Evolutionary conservation across 106 monocot genomes (phyloP), one percentile per base, ranked within the genome.

Genomic region (Platanthera zijinensis): DNA sequence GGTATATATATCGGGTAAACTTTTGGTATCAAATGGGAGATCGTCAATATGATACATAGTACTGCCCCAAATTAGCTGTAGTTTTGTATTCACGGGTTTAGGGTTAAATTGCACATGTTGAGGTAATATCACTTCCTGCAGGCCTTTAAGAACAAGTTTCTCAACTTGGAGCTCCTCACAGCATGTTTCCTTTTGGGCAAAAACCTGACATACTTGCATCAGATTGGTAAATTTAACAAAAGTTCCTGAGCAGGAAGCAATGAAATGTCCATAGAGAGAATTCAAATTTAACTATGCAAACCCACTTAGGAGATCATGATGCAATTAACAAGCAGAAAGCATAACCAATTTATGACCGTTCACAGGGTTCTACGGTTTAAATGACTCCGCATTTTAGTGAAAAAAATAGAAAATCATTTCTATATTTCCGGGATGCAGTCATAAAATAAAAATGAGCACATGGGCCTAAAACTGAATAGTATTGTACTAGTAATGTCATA

Each of bases 31-130:
- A 83, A 93, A 93, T 17, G 96, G 93, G 22, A 97, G 89, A 72
- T 97, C 96, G 75, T 97, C 93, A 50, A 91, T 86, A 70, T 97
- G 96, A 72, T 97, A 97, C 93, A 97, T 87, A 10, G 93, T 93
- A 48, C 78, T 81, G 77, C 96, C 96, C 93, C 96, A 97, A 13
- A 97, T 83, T 72, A 97, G 89, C 62, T 88, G 83, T 59, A 96
- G 79, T 69, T 84, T 89, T 9, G 87, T 79, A 15, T 69, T 79
- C 53, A 73, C 19, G 25, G 63, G 3, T 63, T 84, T 82, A 39
- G 76, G 77, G 51, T 73, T 66, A 67, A 81, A 64, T 51, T 68
- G 54, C 74, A 51, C 83, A 69, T 25, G 54, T 19, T 79, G 70
- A 46, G 73, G 14, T 5, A 85, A 57, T 32, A 25, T 22, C n/a